These are phyloP conservation scores for Leccinum truebloodii DNA, from an alignment of 768 basidiomycete species.

Conservation along the genomic window DNA sequence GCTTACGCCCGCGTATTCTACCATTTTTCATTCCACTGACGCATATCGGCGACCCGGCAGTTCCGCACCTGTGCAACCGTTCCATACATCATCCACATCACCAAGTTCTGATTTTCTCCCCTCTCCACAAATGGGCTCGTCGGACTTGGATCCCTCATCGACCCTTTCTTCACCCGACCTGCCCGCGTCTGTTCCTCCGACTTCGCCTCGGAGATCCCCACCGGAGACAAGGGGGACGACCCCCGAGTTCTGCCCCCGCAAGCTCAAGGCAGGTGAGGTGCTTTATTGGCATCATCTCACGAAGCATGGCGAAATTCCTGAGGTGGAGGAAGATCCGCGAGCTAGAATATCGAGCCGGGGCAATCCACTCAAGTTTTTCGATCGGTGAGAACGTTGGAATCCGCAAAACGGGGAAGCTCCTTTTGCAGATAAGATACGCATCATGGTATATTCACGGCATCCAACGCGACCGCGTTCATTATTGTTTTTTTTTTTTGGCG, in stretches of 20 bases:
- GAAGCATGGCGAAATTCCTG: conserved; percentile 71
- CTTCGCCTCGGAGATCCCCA: conserved; percentile 28
- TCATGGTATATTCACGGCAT: conserved; percentile 32
- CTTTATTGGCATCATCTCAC: conserved; percentile 78
- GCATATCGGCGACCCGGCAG: conserved; percentile 13
- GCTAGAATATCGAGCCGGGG: conserved; percentile 37
- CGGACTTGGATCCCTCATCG: conserved; percentile 26
- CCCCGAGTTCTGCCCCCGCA: conserved; percentile 33
- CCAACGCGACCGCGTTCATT: conserved; percentile 15
- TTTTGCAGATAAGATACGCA: conserved; percentile 15
- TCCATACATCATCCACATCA: conserved; percentile 18
- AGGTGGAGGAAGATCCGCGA: conserved; percentile 60
- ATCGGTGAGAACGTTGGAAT: conserved; percentile 28
- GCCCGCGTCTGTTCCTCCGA: conserved; percentile 16
- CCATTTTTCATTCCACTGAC: conserved; percentile 24
- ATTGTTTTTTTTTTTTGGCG: conserved; percentile 13
- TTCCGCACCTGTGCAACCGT: conserved; percentile 19
- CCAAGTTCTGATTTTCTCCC: conserved; percentile 21
- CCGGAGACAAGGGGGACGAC: conserved; percentile 13
- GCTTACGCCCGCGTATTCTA: conserved; percentile 33
- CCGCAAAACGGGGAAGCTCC: conserved; percentile 9
- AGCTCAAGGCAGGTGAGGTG: conserved; percentile 58
- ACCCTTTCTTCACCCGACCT: conserved; percentile 27
- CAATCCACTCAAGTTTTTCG: conserved; percentile 17
- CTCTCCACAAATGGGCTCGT: conserved; percentile 25